phyloP scores from a whole-genome alignment of 495 filamentous ascomycete genomes.

The Aspergillus hancockii region DNA sequence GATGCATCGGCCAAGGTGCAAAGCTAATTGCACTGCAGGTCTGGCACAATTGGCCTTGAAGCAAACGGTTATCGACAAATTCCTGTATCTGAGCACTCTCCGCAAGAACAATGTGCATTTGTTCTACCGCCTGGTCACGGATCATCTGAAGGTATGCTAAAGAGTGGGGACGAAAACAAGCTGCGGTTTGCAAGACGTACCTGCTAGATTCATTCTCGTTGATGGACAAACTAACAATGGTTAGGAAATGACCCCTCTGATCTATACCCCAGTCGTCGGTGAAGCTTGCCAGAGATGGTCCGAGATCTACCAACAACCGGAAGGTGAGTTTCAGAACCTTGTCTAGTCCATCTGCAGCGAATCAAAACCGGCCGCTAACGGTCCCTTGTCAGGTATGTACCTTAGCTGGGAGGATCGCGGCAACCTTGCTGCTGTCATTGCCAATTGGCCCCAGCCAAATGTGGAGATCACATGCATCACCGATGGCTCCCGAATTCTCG shows the following conservation, averaged over 20 bases:
- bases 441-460: conserved; percentile 84
- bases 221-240: conserved; percentile 16
- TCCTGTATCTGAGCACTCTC: conserved; percentile 86
- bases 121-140: conserved; percentile 90
- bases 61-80: conserved; percentile 84
- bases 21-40: conserved; percentile 38
- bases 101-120: conserved; percentile 88
- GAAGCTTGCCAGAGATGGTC: conserved; percentile 96
- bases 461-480: conserved; percentile 97
- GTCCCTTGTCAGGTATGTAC: conserved; percentile 62
- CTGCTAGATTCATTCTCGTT: not conserved
- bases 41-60: conserved; percentile 75
- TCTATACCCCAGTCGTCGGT: conserved; percentile 97
- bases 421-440: conserved; percentile 77
- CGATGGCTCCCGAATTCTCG: conserved; percentile 94
- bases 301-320: conserved; percentile 91
- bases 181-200: not conserved
- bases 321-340: conserved; percentile 56
- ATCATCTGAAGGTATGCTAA: conserved; percentile 71
- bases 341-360: conserved; percentile 19
- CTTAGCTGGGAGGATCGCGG: conserved; percentile 88
- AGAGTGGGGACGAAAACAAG: conserved; percentile 5
- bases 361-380: conserved; percentile 33
- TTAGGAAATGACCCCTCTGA: conserved; percentile 84
- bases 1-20: not conserved